phyloP scores from a whole-genome alignment of 495 filamentous ascomycete genomes.

The Pyrenula aspistea region DNA sequence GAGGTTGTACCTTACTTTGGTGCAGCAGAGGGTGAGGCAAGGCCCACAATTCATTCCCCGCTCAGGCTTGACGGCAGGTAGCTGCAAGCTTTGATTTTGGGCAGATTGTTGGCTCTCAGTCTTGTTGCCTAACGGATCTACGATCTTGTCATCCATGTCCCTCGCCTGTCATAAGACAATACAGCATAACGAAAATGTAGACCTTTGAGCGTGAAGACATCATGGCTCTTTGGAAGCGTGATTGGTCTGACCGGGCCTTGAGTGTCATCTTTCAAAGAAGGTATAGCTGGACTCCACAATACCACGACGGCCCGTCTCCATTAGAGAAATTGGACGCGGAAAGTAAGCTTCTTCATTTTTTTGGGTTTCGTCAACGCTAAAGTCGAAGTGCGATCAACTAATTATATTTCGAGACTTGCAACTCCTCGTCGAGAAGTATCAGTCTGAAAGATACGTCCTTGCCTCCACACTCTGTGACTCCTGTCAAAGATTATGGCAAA shows the following conservation, averaged over 20 bases:
- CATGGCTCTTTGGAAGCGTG: neutral
- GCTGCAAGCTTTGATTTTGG: neutral
- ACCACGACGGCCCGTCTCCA: neutral
- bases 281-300: neutral
- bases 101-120: neutral
- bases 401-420: neutral
- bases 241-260: neutral
- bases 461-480: neutral
- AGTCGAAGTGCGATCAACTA: neutral
- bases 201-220: neutral
- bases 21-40: neutral
- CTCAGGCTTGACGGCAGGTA: neutral
- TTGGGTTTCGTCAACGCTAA: neutral
- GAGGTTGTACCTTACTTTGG: neutral
- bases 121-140: neutral
- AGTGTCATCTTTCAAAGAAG: neutral
- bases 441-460: neutral
- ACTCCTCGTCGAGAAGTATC: neutral
- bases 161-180: neutral
- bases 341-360: neutral
- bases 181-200: neutral
- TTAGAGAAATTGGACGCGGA: neutral
- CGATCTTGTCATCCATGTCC: neutral
- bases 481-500: neutral
- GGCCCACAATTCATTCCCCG: neutral